These are phyloP conservation scores for Aspergillus sojae DNA, from an alignment of 2,329 filamentous ascomycete genomes.

Conservation along the genomic window DNA sequence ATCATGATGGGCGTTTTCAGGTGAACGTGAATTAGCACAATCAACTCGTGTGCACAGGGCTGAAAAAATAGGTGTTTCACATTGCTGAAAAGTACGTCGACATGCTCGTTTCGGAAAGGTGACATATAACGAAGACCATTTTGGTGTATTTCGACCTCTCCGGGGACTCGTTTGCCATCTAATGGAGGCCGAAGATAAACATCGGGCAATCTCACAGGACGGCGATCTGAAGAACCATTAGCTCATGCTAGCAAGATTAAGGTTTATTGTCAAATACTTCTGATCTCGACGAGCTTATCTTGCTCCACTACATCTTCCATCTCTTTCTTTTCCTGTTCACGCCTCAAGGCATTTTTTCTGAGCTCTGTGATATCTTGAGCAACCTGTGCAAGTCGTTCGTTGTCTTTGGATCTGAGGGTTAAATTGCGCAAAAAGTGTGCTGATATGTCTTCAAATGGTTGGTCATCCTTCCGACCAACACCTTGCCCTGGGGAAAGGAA, in stretches of 20 bases:
- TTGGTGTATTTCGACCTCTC: slow-evolving; percentile 95
- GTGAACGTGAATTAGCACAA: slow-evolving; percentile 97
- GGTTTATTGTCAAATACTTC: slow-evolving; percentile 64
- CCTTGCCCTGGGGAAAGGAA: slow-evolving; percentile 96
- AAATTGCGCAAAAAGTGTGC: slow-evolving; percentile 95
- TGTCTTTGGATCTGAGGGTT: slow-evolving; percentile 90
- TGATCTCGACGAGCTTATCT: slow-evolving; percentile 92
- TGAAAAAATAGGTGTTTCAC: slow-evolving; percentile 99
- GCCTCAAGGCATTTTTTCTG: slow-evolving; percentile 88
- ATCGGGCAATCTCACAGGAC: slow-evolving; percentile 86
- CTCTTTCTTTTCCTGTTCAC: slow-evolving; percentile 98
- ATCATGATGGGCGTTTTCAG: slow-evolving; percentile 98
- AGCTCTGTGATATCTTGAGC: slow-evolving; percentile 92
- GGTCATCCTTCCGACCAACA: slow-evolving; percentile 94
- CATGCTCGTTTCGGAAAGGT: slow-evolving; percentile 75
- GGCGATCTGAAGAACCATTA: slow-evolving; percentile 70
- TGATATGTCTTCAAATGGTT: slow-evolving; percentile 93
- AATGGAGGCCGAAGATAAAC: slow-evolving; percentile 94
- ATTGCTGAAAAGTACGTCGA: slow-evolving; percentile 96
- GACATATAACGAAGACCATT: slow-evolving; percentile 97
- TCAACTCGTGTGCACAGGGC: slow-evolving; percentile 91
- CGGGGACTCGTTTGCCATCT: slow-evolving; percentile 94
- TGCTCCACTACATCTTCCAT: slow-evolving; percentile 99
- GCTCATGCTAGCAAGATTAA: slow-evolving; percentile 21
- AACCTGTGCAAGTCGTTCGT: slow-evolving; percentile 85